Percentiles rank a stretch among this genome's conserved stretches.
Evolutionary conservation across 345 rosid genomes (phyloP).

Genomic region (Salix suchowensis): DNA sequence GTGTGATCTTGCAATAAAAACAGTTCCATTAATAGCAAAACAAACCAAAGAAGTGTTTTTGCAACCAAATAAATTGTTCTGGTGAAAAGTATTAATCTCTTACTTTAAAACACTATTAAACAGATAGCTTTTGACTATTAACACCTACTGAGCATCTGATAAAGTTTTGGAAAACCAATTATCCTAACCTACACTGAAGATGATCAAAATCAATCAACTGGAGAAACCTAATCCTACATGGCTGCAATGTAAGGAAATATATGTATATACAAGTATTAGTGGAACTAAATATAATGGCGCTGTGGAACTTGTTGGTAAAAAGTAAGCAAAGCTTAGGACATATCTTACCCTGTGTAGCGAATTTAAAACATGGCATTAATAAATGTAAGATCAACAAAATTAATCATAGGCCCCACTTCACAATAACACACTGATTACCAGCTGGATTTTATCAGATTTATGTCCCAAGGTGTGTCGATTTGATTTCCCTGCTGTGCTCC

Average conservation of each 20-base stretch:
- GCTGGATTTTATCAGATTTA: constrained; percentile 72
- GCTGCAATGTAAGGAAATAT: neutral
- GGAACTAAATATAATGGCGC: neutral
- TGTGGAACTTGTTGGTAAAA: neutral
- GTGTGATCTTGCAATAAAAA: constrained; percentile 2
- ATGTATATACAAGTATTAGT: neutral
- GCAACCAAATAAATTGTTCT: neutral
- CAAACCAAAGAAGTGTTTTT: neutral
- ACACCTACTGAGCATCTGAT: neutral
- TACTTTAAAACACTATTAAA: neutral
- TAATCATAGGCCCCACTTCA: neutral
- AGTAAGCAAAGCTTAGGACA: neutral
- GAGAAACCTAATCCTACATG: neutral
- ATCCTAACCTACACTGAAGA: neutral
- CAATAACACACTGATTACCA: constrained; percentile 48
- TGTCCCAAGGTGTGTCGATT: constrained; percentile 42
- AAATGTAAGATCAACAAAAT: neutral
- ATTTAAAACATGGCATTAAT: neutral
- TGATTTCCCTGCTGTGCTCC: constrained; percentile 41
- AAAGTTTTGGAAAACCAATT: neutral
- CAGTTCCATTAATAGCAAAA: neutral
- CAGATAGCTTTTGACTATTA: neutral
- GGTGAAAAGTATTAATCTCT: neutral
- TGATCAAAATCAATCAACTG: neutral
- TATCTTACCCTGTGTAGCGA: neutral